These are phyloP conservation scores for Arthrobotrys sinensis DNA, from an alignment of 2,329 filamentous ascomycete genomes.

Conservation along the genomic window DNA sequence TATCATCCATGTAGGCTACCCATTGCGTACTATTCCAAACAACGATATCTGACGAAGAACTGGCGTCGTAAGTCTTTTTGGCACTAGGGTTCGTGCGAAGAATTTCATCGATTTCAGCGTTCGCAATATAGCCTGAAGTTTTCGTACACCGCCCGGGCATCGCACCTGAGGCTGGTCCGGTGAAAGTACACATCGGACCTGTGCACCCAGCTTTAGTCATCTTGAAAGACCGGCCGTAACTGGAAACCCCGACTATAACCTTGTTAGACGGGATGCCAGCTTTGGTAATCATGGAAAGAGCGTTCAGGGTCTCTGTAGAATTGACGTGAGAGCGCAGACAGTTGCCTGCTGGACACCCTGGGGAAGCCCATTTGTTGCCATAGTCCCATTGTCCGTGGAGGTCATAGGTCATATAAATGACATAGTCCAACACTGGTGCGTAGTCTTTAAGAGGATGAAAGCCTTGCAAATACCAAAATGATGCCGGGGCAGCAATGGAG, in stretches of 20 bases:
- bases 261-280: constrained; percentile 65
- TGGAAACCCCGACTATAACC: constrained; percentile 65
- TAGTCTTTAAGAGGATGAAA: constrained; percentile 67
- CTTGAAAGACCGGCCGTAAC: constrained; percentile 66
- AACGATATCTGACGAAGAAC: constrained; percentile 60
- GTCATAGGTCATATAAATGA: constrained; percentile 63
- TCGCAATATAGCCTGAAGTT: constrained; percentile 66
- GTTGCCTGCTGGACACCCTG: constrained; percentile 49
- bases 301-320: constrained; percentile 62
- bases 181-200: constrained; percentile 64
- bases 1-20: constrained; percentile 64
- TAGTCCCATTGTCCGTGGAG: constrained; percentile 41
- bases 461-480: constrained; percentile 68
- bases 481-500: constrained; percentile 68
- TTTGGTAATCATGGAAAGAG: constrained; percentile 60
- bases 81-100: constrained; percentile 35
- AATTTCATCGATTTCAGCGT: constrained; percentile 65
- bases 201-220: constrained; percentile 66
- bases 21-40: constrained; percentile 64
- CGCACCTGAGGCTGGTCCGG: constrained; percentile 63
- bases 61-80: constrained; percentile 52
- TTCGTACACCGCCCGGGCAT: constrained; percentile 65
- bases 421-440: constrained; percentile 65
- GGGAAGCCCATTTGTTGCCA: constrained; percentile 36
- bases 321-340: constrained; percentile 61